These are phyloP conservation scores for Pleurotus tuoliensis DNA, from an alignment of 768 basidiomycete genomes.

Conservation along the genomic window DNA sequence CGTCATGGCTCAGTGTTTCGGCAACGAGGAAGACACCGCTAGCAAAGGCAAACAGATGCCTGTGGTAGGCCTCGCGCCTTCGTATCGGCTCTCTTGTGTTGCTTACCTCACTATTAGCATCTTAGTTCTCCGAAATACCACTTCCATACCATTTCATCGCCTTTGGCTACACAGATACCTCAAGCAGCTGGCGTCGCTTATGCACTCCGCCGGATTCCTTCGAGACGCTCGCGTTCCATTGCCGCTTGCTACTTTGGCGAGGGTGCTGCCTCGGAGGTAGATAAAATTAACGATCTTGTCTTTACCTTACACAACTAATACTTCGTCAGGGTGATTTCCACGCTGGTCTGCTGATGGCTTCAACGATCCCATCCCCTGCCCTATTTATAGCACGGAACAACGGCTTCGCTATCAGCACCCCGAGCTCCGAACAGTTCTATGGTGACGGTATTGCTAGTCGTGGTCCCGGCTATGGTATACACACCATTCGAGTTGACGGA, in stretches of 20 bases:
- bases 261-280: slow-evolving; percentile 90
- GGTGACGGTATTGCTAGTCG: slow-evolving; percentile 92
- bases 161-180: slow-evolving; percentile 91
- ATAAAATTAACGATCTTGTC: slow-evolving; percentile 23
- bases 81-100: not conserved
- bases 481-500: slow-evolving; percentile 90
- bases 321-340: slow-evolving; percentile 68
- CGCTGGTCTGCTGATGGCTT: slow-evolving; percentile 80
- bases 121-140: slow-evolving; percentile 82
- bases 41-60: slow-evolving; percentile 94
- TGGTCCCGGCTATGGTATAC: slow-evolving; percentile 89
- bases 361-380: slow-evolving; percentile 70
- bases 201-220: slow-evolving; percentile 76
- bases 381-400: slow-evolving; percentile 79
- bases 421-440: slow-evolving; percentile 81
- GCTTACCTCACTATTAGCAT: slow-evolving; percentile 45
- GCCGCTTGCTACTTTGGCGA: slow-evolving; percentile 93
- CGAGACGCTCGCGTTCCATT: slow-evolving; percentile 63
- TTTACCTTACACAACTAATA: slow-evolving; percentile 6
- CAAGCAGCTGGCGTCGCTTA: slow-evolving; percentile 93
- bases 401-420: slow-evolving; percentile 94
- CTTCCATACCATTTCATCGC: slow-evolving; percentile 93
- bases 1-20: slow-evolving; percentile 92
- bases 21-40: slow-evolving; percentile 73
- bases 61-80: slow-evolving; percentile 51